Evolutionary conservation across 352 stramenopile genomes (phyloP).

Genomic region (Globisporangium takayamanum): DNA sequence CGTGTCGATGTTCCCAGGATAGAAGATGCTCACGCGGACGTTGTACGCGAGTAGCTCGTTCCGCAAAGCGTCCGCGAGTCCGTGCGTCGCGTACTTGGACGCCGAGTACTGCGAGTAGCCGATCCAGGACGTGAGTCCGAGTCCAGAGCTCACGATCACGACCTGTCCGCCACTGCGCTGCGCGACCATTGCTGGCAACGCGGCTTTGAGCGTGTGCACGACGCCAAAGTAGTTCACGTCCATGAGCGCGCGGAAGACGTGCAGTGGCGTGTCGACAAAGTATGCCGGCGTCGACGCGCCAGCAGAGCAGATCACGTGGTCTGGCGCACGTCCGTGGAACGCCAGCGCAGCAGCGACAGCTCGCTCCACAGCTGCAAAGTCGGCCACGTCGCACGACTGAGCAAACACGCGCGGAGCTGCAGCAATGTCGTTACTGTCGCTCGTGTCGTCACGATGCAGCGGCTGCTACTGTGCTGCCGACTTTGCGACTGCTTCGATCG

Average conservation of each 20-base stretch:
- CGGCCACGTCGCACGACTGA: constrained; percentile 66
- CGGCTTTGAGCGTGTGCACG: constrained; percentile 74
- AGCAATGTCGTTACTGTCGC: background rate
- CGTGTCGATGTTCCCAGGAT: constrained; percentile 81
- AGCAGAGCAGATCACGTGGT: constrained; percentile 70
- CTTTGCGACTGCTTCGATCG: constrained; percentile 35
- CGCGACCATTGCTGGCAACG: constrained; percentile 66
- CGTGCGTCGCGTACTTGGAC: constrained; percentile 80
- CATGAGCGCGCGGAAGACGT: constrained; percentile 69
- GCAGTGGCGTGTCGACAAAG: constrained; percentile 69
- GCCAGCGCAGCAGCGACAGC: constrained; percentile 57
- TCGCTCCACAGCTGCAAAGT: constrained; percentile 47
- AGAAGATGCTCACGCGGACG: constrained; percentile 70
- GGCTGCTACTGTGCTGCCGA: constrained; percentile 10
- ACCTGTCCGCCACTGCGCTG: constrained; percentile 49
- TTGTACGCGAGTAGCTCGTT: constrained; percentile 71
- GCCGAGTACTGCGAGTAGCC: constrained; percentile 75
- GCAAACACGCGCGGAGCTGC: constrained; percentile 39
- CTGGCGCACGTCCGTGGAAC: constrained; percentile 55
- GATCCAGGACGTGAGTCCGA: constrained; percentile 72
- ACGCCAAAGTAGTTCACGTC: constrained; percentile 86
- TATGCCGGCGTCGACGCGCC: constrained; percentile 55
- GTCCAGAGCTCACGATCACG: constrained; percentile 64
- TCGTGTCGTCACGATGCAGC: background rate
- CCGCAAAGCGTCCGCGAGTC: constrained; percentile 65